Evolutionary conservation across 2,329 filamentous ascomycete species (phyloP).

Genomic region (Dothideomycetes sp.): DNA sequence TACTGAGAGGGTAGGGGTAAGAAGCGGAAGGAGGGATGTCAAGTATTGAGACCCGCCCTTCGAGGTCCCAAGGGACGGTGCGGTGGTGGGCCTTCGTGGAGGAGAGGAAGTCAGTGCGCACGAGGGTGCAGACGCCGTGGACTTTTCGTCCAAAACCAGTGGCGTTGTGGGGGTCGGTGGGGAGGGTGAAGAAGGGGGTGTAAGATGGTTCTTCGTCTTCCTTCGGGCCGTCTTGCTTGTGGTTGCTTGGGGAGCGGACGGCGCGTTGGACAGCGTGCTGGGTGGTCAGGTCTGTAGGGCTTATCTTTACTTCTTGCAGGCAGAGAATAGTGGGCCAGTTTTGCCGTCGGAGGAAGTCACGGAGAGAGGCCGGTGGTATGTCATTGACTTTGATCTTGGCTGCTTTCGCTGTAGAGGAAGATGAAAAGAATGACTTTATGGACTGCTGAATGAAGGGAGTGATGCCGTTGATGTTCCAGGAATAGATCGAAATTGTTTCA

Average conservation of each 20-base stretch:
- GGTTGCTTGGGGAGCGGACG: no score
- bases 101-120: slow-evolving; percentile 32
- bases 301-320: slow-evolving; percentile 41
- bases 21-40: slow-evolving; percentile 17
- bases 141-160: slow-evolving; percentile 38
- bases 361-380: slow-evolving; percentile 20
- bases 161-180: slow-evolving; percentile 39
- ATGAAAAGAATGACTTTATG: slow-evolving; percentile 29
- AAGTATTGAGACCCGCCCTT: slow-evolving; percentile 40
- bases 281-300: slow-evolving; percentile 25
- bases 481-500: slow-evolving; percentile 26
- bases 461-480: slow-evolving; percentile 41
- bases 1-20: slow-evolving; percentile 23
- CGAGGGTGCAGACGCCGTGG: slow-evolving; percentile 41
- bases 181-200: slow-evolving; percentile 34
- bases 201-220: slow-evolving; percentile 26
- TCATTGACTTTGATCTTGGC: neutral
- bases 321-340: slow-evolving; percentile 34
- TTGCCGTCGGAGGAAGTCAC: slow-evolving; percentile 33
- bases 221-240: no score
- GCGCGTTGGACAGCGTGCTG: slow-evolving; percentile 28
- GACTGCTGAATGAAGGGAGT: slow-evolving; percentile 28
- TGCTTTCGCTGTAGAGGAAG: slow-evolving; percentile 9
- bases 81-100: slow-evolving; percentile 21
- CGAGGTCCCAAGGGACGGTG: slow-evolving; percentile 38